Conservation (phyloP, 306 rosid genomes). For the Parietaria judaica region DNA sequence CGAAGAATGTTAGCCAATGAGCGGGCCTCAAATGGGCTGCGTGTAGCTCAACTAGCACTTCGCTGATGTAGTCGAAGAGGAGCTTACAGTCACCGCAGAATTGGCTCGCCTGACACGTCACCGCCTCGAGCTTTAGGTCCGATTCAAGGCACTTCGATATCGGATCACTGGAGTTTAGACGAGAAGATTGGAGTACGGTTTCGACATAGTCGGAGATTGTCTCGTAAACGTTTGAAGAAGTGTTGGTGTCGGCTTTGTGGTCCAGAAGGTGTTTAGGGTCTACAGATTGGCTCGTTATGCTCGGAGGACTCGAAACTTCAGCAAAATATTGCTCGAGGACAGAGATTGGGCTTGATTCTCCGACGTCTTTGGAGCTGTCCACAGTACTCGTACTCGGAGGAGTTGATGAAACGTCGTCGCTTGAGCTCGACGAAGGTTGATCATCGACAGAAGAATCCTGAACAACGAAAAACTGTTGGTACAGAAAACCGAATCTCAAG, state of each 20-base stretch:
- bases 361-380: constrained; percentile 25
- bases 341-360: constrained; percentile 23
- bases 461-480: constrained; percentile 12
- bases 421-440: constrained; percentile 26
- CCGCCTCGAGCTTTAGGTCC: constrained; percentile 32
- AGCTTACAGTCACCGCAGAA: constrained; percentile 22
- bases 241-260: constrained; percentile 8
- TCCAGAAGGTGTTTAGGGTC: constrained; percentile 13
- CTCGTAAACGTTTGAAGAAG: constrained; percentile 15
- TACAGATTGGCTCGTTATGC: constrained; percentile 31
- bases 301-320: constrained; percentile 24
- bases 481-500: constrained; percentile 6
- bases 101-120: constrained; percentile 29
- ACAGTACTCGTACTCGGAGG: constrained; percentile 21
- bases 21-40: constrained; percentile 30
- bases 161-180: constrained; percentile 41
- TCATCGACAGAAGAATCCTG: constrained; percentile 33
- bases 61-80: constrained; percentile 41
- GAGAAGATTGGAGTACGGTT: constrained; percentile 37
- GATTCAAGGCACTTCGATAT: constrained; percentile 25
- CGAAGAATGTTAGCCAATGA: constrained; percentile 27
- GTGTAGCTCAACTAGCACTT: constrained; percentile 38
- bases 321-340: constrained; percentile 20
- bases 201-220: constrained; percentile 24
- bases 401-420: constrained; percentile 28